A percentile compares a stretch with the other conserved stretches of the same genome.
These are phyloP conservation scores for Euphorbia peplus DNA, from an alignment of 345 rosid genomes.

Conservation along the genomic window DNA sequence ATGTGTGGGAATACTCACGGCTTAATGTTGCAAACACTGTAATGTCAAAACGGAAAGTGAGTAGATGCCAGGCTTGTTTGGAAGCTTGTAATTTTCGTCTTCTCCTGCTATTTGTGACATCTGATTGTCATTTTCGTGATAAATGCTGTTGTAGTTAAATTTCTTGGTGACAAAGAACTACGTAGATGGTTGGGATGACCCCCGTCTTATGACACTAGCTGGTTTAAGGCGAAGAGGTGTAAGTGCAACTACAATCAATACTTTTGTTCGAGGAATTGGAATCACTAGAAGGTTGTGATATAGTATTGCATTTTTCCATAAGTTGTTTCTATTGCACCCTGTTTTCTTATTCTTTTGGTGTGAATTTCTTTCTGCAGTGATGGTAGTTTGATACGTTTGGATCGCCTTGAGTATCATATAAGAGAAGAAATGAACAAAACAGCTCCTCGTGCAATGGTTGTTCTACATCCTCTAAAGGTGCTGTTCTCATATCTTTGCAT, in stretches of 20 bases:
- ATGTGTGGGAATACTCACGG: constrained; percentile 98
- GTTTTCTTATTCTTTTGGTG: constrained; percentile 6
- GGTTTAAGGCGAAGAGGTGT: constrained; percentile 94
- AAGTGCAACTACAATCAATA: constrained; percentile 75
- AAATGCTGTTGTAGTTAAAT: constrained; percentile 56
- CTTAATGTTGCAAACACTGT: constrained; percentile 87
- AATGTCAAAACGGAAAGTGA: constrained; percentile 96
- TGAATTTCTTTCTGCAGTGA: constrained; percentile 50
- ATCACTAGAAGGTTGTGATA: constrained; percentile 79
- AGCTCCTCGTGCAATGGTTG: constrained; percentile 80
- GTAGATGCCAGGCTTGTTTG: constrained; percentile 17
- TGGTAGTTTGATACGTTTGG: constrained; percentile 75
- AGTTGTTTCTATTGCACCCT: constrained; percentile 7
- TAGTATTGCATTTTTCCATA: neutral
- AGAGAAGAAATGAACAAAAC: constrained; percentile 93
- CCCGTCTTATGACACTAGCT: constrained; percentile 93
- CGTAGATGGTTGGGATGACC: constrained; percentile 99
- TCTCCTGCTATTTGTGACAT: constrained; percentile 5
- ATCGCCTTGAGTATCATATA: constrained; percentile 91
- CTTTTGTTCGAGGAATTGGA: constrained; percentile 91
- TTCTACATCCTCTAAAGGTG: constrained; percentile 89
- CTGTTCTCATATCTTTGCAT: constrained; percentile 15
- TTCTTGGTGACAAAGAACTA: constrained; percentile 69
- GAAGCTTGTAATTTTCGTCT: constrained; percentile 17
- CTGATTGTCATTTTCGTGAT: constrained; percentile 6